Base-by-base conservation (phyloP, 208 protist genomes). In the Leishmania major region DNA sequence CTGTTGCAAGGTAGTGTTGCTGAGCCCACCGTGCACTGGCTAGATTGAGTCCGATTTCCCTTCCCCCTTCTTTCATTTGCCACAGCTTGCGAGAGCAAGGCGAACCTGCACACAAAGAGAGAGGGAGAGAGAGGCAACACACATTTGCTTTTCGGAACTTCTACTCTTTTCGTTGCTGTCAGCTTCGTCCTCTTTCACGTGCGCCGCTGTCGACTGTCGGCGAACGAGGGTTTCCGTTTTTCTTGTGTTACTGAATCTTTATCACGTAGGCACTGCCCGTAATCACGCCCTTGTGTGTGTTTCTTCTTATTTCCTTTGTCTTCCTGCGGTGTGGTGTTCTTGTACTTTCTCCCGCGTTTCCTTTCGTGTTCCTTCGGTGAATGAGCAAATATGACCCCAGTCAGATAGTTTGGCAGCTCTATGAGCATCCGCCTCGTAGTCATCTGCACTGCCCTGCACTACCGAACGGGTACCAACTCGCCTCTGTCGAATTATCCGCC, bases 341-440 rank as follows among this genome's bases (percentile, higher is more conserved):
- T 78, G 57, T 51, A 11, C 35, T 35, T 28, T 64, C 22, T 79
- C 43, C 19, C 73, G 31, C 35, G 11, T 62, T 71, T 67, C 37
- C 15, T 55, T 79, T 70, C 11, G 28, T n/a, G 10, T 1, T 51
- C 55, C 4, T 55, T 67, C 3, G 55, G 35, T 77, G 22, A 59
- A 85, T 85, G 82, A 43, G 45, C 37, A 55, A 45, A 22, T 67
- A 75, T 55, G 60, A 28, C 2, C 47, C 67, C 7, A 40, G 45
- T 64, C 19, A 0, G 35, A 15, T 69, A 55, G 69, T 87, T 57
- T 76, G 78, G 28, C 93, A 96, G 86, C 89, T 89, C 55, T 96
- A 93, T 87, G 90, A 94, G 77, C 93, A 94, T 62, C 93, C 93
- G 31, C 85, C 90, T 45, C 86, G 88, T n/a, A 90, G 87, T 73